These are phyloP conservation scores for Adansonia gregorii DNA, from an alignment of 441 rosid genomes.

Conservation along the genomic window DNA sequence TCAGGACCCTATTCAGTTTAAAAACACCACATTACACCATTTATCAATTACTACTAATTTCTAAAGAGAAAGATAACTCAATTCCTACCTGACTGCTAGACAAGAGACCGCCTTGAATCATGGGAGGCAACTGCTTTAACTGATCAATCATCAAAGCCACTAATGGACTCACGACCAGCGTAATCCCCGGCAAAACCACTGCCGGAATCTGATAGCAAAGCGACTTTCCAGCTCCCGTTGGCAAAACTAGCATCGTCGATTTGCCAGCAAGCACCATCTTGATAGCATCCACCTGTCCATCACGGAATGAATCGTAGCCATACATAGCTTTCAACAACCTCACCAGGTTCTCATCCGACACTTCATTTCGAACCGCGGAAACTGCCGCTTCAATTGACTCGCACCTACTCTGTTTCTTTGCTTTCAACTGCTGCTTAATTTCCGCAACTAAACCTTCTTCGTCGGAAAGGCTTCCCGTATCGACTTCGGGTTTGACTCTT, in stretches of 20 bases:
- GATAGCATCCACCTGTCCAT: slow-evolving; percentile 80
- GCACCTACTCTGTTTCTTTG: slow-evolving; percentile 29
- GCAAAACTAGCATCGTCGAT: slow-evolving; percentile 84
- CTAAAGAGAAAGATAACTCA: slow-evolving; percentile 24
- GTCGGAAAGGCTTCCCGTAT: slow-evolving; percentile 37
- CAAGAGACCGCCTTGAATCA: slow-evolving; percentile 69
- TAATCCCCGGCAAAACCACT: slow-evolving; percentile 70
- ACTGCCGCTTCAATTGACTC: slow-evolving; percentile 54
- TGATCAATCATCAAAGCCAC: slow-evolving; percentile 96
- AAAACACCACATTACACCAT: not conserved
- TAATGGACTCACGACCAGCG: slow-evolving; percentile 87
- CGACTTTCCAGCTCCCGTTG: slow-evolving; percentile 93
- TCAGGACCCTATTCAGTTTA: slow-evolving; percentile 56
- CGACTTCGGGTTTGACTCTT: slow-evolving; percentile 36
- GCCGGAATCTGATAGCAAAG: slow-evolving; percentile 95
- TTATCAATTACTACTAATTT: slow-evolving; percentile 1
- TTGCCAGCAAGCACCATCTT: slow-evolving; percentile 66
- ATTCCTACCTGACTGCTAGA: slow-evolving; percentile 72
- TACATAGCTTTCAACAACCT: slow-evolving; percentile 68
- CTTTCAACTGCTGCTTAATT: slow-evolving; percentile 31
- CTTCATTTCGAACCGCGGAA: slow-evolving; percentile 49
- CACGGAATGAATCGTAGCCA: slow-evolving; percentile 76
- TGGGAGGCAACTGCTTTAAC: slow-evolving; percentile 77
- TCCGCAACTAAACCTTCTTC: slow-evolving; percentile 58
- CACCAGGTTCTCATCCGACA: slow-evolving; percentile 68